Evolutionary conservation across 1,284 basidiomycete genomes (phyloP).

Genomic region (Malassezia dermatis): DNA sequence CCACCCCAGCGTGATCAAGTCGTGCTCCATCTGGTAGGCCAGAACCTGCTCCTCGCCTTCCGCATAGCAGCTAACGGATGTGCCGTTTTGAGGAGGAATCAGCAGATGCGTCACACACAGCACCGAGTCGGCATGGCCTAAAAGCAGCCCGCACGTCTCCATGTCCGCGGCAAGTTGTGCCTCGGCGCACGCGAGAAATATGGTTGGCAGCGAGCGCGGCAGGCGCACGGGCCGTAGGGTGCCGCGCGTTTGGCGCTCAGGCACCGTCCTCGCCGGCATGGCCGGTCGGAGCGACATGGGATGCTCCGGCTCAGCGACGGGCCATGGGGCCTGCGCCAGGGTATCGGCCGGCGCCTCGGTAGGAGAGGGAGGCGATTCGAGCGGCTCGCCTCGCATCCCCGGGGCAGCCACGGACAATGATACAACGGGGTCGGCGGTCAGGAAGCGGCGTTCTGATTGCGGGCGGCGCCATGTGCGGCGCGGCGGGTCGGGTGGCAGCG

Average conservation of each 20-base stretch:
- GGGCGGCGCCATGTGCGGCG: not conserved
- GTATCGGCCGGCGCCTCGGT: not conserved
- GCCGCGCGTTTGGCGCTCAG: conserved; percentile 2
- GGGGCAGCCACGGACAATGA: conserved; percentile 7
- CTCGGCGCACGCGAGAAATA: conserved; percentile 62
- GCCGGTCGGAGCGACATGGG: not conserved
- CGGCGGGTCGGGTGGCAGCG: not conserved
- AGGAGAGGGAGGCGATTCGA: not conserved
- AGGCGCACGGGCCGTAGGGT: conserved; percentile 43
- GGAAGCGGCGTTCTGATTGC: not conserved
- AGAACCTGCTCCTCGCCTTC: conserved; percentile 75
- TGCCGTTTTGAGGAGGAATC: conserved; percentile 69
- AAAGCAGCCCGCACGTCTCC: conserved; percentile 60
- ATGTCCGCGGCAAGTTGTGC: conserved; percentile 57
- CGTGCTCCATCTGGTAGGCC: conserved; percentile 65
- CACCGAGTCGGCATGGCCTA: conserved; percentile 50
- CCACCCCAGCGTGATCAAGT: conserved; percentile 76
- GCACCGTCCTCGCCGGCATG: not conserved
- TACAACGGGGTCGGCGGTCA: not conserved
- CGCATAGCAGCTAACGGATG: conserved; percentile 77
- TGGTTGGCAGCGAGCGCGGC: conserved; percentile 60
- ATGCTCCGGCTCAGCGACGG: not conserved
- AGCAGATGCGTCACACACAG: conserved; percentile 3
- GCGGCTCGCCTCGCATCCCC: not conserved
- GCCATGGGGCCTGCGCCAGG: not conserved